A percentile compares a stretch with the other conserved stretches of the same genome.
phyloP scores from a whole-genome alignment of 257 asterid genomes.

The Primulina eburnea region DNA sequence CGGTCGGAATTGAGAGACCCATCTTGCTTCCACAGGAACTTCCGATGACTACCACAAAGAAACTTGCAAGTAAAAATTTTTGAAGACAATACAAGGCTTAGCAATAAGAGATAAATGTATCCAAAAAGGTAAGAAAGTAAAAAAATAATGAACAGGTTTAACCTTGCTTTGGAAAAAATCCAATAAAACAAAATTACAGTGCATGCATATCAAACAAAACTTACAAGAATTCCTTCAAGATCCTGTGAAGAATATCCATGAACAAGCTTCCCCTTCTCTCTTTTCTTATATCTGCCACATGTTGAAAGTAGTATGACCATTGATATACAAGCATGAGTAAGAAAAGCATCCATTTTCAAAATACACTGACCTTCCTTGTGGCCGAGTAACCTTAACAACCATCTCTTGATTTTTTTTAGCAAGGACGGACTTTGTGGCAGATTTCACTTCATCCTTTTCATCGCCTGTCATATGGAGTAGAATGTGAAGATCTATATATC shows the following conservation, averaged over 20 bases:
- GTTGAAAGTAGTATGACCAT: not conserved
- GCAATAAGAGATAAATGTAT: not conserved
- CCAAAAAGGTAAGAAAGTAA: conserved; percentile 10
- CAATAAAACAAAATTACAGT: conserved; percentile 5
- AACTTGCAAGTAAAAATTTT: not conserved
- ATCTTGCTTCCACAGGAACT: not conserved
- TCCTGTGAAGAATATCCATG: conserved; percentile 71
- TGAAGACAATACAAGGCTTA: not conserved
- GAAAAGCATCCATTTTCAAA: not conserved
- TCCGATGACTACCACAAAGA: not conserved
- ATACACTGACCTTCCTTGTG: conserved; percentile 81
- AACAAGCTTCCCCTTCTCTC: conserved; percentile 90
- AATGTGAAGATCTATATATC: conserved; percentile 14
- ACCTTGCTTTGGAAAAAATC: not conserved
- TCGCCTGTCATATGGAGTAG: conserved; percentile 33
- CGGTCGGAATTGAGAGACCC: conserved; percentile 3
- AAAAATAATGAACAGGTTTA: not conserved
- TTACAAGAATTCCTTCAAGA: conserved; percentile 94
- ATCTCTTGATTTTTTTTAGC: conserved; percentile 32
- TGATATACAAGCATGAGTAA: not conserved
- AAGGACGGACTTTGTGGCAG: conserved; percentile 26
- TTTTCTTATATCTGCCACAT: conserved; percentile 62
- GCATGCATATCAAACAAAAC: conserved; percentile 23
- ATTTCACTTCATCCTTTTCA: conserved; percentile 32
- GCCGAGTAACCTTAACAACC: conserved; percentile 68